Percentiles rank a stretch among this genome's conserved stretches.
Conservation (phyloP, 2,329 filamentous ascomycete genomes). For the Herpotrichia juniperi region DNA sequence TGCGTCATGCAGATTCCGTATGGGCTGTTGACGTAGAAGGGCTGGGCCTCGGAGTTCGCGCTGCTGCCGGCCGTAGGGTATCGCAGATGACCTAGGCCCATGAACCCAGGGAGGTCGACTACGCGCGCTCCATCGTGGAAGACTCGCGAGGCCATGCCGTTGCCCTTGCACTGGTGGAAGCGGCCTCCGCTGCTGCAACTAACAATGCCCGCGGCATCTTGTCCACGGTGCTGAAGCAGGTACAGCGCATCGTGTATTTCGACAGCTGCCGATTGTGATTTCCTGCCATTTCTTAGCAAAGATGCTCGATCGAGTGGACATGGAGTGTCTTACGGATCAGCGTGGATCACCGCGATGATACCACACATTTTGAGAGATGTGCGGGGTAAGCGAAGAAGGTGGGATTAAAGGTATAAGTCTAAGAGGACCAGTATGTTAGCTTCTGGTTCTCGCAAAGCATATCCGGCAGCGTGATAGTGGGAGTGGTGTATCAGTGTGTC, state of each 20-base stretch:
- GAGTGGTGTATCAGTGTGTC: slow-evolving; percentile 41
- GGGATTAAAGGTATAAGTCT: slow-evolving; percentile 14
- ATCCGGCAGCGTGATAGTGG: slow-evolving; percentile 21
- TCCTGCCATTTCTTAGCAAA: slow-evolving; percentile 24
- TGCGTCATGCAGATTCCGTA: slow-evolving; percentile 83
- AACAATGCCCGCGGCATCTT: slow-evolving; percentile 88
- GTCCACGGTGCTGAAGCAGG: slow-evolving; percentile 66
- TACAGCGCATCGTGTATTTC: slow-evolving; percentile 53
- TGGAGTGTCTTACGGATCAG: slow-evolving; percentile 40
- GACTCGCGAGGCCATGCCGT: slow-evolving; percentile 84
- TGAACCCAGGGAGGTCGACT: slow-evolving; percentile 78
- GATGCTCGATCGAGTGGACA: slow-evolving; percentile 9
- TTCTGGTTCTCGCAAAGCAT: slow-evolving; percentile 14
- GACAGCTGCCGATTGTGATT: slow-evolving; percentile 47
- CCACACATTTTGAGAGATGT: slow-evolving; percentile 53
- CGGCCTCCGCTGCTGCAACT: slow-evolving; percentile 76
- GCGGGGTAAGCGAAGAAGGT: background rate
- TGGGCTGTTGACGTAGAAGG: slow-evolving; percentile 87
- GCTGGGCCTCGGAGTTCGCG: slow-evolving; percentile 84
- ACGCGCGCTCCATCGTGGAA: slow-evolving; percentile 81
- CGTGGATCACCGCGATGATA: slow-evolving; percentile 57
- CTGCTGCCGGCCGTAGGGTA: slow-evolving; percentile 90
- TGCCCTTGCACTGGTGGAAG: slow-evolving; percentile 88
- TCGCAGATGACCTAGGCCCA: slow-evolving; percentile 84
- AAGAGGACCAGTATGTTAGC: slow-evolving; percentile 25